phyloP scores from a whole-genome alignment of 2,329 filamentous ascomycete genomes.

The Aspergillus candidus region DNA sequence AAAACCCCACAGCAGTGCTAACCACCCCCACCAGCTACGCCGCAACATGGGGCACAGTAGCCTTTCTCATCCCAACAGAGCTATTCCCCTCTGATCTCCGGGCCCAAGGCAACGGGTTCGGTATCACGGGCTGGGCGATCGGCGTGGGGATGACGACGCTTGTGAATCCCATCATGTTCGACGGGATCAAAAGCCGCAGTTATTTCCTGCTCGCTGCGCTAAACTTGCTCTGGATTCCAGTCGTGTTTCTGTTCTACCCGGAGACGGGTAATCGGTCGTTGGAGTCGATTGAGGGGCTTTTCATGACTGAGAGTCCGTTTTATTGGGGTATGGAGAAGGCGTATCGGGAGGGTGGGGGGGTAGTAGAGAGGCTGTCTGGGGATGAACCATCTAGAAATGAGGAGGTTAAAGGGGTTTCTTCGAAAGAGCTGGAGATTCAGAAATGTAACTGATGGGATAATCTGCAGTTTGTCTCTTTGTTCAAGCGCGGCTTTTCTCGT shows the following conservation, averaged over 20 bases:
- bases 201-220: conserved; percentile 50
- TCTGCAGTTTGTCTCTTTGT: too few species aligned
- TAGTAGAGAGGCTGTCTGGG: conserved; percentile 8
- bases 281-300: conserved; percentile 48
- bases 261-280: conserved; percentile 49
- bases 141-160: conserved; percentile 51
- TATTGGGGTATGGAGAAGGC: conserved; percentile 42
- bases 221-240: conserved; percentile 47
- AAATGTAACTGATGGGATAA: too few species aligned
- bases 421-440: too few species aligned
- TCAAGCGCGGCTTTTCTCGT: too few species aligned
- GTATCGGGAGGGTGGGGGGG: conserved; percentile 31
- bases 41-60: conserved; percentile 47
- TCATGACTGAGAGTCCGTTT: conserved; percentile 44
- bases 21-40: conserved; percentile 35
- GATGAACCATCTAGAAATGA: not conserved
- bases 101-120: conserved; percentile 55
- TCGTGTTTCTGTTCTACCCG: conserved; percentile 49
- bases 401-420: not conserved
- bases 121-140: conserved; percentile 55
- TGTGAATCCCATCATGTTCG: conserved; percentile 49
- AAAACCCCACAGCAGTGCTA: too few species aligned
- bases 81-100: conserved; percentile 53
- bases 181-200: conserved; percentile 40
- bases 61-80: conserved; percentile 49